Percentiles rank a stretch among this genome's conserved stretches.
Evolutionary conservation across 257 asterid genomes (phyloP).

Genomic region (Petunia secreta): DNA sequence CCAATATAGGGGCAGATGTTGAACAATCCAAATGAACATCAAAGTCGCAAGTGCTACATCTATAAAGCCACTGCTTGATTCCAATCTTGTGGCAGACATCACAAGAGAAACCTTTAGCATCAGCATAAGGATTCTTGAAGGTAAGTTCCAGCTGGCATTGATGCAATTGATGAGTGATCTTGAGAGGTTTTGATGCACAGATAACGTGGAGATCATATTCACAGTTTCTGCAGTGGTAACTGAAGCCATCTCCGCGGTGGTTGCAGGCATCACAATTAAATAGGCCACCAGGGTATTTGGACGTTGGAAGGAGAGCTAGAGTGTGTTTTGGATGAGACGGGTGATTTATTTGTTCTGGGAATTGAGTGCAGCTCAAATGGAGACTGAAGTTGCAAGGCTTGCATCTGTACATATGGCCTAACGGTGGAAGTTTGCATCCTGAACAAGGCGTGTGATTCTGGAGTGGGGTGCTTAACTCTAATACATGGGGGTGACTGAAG

Average conservation of each 20-base stretch:
- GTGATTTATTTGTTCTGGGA: conserved; percentile 56
- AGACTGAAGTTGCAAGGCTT: conserved; percentile 58
- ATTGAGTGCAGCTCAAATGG: conserved; percentile 52
- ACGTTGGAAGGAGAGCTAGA: conserved; percentile 49
- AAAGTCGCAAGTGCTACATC: conserved; percentile 56
- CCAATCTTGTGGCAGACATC: conserved; percentile 54
- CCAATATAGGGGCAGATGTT: background rate
- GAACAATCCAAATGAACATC: conserved; percentile 65
- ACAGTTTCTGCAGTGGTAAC: conserved; percentile 61
- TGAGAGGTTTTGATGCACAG: conserved; percentile 59
- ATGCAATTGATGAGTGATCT: conserved; percentile 45
- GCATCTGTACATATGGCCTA: conserved; percentile 55
- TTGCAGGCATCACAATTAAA: conserved; percentile 71
- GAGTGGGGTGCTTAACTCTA: conserved; percentile 34
- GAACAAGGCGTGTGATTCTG: conserved; percentile 47
- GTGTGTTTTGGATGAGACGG: conserved; percentile 56
- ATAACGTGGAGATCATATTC: conserved; percentile 60
- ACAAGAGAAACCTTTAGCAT: conserved; percentile 55
- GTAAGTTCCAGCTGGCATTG: conserved; percentile 55
- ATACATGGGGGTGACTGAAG: conserved; percentile 57
- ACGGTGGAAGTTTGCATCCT: conserved; percentile 55
- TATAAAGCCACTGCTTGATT: conserved; percentile 64
- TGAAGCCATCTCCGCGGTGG: conserved; percentile 53
- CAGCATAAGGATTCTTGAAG: conserved; percentile 49
- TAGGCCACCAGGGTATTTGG: conserved; percentile 49